A percentile compares a stretch with the other conserved stretches of the same genome.
Evolutionary conservation across 2,329 filamentous ascomycete genomes (phyloP).

Genomic region (Nemania abortiva): DNA sequence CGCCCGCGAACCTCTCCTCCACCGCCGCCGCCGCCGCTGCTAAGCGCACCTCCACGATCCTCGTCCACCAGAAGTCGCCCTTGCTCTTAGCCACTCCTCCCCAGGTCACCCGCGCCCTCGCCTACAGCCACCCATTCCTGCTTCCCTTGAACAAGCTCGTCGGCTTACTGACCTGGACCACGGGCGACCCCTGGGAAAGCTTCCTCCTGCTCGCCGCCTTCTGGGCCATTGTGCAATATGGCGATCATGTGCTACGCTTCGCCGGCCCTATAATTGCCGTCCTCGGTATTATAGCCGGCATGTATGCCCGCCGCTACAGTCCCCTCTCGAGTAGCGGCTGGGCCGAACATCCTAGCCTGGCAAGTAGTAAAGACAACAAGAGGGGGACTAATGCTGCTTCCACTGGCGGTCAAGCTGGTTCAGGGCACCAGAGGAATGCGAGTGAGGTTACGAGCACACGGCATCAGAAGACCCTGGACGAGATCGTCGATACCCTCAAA

Average conservation of each 20-base stretch:
- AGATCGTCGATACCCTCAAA: slow-evolving; percentile 94
- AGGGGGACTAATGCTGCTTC: slow-evolving; percentile 50
- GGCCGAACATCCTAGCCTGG: slow-evolving; percentile 58
- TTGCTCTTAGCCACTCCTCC: slow-evolving; percentile 93
- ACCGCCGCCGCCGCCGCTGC: slow-evolving; percentile 72
- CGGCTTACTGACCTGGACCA: slow-evolving; percentile 93
- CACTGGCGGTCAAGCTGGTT: slow-evolving; percentile 42
- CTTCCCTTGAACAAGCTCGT: slow-evolving; percentile 87
- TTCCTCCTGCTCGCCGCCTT: slow-evolving; percentile 88
- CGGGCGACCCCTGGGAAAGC: slow-evolving; percentile 94
- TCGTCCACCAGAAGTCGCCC: slow-evolving; percentile 97
- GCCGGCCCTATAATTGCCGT: slow-evolving; percentile 88
- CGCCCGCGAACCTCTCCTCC: slow-evolving; percentile 79
- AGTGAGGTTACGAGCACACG: slow-evolving; percentile 74
- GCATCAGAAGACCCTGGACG: slow-evolving; percentile 94
- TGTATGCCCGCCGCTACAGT: slow-evolving; percentile 92
- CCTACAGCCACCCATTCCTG: slow-evolving; percentile 95
- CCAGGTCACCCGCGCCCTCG: slow-evolving; percentile 91
- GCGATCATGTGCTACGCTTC: slow-evolving; percentile 82
- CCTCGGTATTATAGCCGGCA: slow-evolving; percentile 82
- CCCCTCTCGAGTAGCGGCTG: slow-evolving; percentile 88
- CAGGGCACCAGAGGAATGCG: slow-evolving; percentile 57
- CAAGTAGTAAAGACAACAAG: slow-evolving; percentile 45
- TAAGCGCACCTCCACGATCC: slow-evolving; percentile 87
- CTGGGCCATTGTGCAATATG: slow-evolving; percentile 89